Evolutionary conservation across 768 basidiomycete genomes (phyloP).

Genomic region (Calocybe indica): DNA sequence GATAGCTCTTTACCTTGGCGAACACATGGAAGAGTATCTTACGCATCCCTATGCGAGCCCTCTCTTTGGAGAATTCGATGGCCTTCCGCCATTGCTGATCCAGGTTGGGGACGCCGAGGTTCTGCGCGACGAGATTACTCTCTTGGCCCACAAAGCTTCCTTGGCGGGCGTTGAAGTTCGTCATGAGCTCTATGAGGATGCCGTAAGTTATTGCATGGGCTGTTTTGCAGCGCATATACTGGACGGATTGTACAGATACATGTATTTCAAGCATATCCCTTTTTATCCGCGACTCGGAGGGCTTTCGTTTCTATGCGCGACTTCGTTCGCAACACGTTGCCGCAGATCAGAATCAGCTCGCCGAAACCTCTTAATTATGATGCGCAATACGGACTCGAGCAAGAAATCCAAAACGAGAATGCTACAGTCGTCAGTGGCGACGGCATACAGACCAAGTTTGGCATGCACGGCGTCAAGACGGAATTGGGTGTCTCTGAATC

Average conservation of each 20-base stretch:
- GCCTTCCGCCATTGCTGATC: slow-evolving; percentile 85
- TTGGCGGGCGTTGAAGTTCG: slow-evolving; percentile 79
- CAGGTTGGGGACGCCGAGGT: slow-evolving; percentile 95
- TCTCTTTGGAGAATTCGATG: slow-evolving; percentile 83
- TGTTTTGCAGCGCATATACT: neutral
- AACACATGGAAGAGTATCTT: slow-evolving; percentile 69
- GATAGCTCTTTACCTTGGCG: slow-evolving; percentile 89
- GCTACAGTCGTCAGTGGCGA: slow-evolving; percentile 70
- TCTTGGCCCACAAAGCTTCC: slow-evolving; percentile 91
- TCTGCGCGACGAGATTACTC: slow-evolving; percentile 86
- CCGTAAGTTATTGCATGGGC: slow-evolving; percentile 40
- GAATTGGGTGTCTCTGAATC: slow-evolving; percentile 19
- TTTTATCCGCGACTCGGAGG: slow-evolving; percentile 56
- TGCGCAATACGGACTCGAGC: slow-evolving; percentile 56
- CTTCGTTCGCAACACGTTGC: slow-evolving; percentile 60
- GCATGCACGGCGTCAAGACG: slow-evolving; percentile 34
- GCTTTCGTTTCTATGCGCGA: slow-evolving; percentile 67
- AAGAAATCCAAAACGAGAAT: slow-evolving; percentile 65
- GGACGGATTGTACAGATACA: slow-evolving; percentile 53
- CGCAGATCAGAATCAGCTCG: slow-evolving; percentile 40
- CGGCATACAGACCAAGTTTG: slow-evolving; percentile 48
- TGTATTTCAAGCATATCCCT: slow-evolving; percentile 88
- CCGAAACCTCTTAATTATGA: slow-evolving; percentile 47
- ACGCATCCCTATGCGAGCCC: slow-evolving; percentile 97
- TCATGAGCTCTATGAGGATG: slow-evolving; percentile 89